Evolutionary conservation across 2,329 filamentous ascomycete genomes (phyloP).

Genomic region (Alternaria arbusti): DNA sequence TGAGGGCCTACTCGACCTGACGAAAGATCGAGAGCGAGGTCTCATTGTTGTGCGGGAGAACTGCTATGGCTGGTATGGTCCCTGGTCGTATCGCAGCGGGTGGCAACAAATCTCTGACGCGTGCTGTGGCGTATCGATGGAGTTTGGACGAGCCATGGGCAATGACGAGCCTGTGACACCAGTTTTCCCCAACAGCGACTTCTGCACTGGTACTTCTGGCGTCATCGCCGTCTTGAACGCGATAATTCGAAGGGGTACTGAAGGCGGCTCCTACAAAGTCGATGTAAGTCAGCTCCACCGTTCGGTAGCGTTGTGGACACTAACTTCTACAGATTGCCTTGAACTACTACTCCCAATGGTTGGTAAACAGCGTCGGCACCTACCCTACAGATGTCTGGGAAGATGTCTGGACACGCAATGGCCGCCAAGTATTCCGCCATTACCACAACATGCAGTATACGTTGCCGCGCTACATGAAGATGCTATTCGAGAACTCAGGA

Average conservation of each 20-base stretch:
- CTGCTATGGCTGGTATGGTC: conserved; percentile 61
- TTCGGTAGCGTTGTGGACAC: neutral
- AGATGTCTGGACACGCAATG: conserved; percentile 56
- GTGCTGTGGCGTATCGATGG: conserved; percentile 53
- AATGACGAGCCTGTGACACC: conserved; percentile 54
- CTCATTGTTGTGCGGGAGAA: conserved; percentile 60
- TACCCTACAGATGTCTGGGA: conserved; percentile 56
- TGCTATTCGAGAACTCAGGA: conserved; percentile 49
- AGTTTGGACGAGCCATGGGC: conserved; percentile 57
- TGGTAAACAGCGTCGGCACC: conserved; percentile 39
- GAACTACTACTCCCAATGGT: conserved; percentile 49
- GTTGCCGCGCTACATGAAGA: conserved; percentile 50
- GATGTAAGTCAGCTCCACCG: conserved; percentile 46
- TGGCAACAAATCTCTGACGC: conserved; percentile 63
- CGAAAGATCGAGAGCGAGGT: conserved; percentile 50
- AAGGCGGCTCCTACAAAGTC: conserved; percentile 51
- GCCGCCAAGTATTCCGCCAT: conserved; percentile 58
- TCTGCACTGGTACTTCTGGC: conserved; percentile 54
- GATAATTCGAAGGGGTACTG: conserved; percentile 47
- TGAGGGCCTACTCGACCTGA: conserved; percentile 51
- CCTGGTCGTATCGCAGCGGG: conserved; percentile 55
- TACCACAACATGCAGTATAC: conserved; percentile 57
- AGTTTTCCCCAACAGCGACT: conserved; percentile 54
- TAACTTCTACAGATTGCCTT: conserved; percentile 32
- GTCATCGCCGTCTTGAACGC: conserved; percentile 52